Conservation (phyloP, 148 eudicot genomes). For the Amaranthus palmeri region DNA sequence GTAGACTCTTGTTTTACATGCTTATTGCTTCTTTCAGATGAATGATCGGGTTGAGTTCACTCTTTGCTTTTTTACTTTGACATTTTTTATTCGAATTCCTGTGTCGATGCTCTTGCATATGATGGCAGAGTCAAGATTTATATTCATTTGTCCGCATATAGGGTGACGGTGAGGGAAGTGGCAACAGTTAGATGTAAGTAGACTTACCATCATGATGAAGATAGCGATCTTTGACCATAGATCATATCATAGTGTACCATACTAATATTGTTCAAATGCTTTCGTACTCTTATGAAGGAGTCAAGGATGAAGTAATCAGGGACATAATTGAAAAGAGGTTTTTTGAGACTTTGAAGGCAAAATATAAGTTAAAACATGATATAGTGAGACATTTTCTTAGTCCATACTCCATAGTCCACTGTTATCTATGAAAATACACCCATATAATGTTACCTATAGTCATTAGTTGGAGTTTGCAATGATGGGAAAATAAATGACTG, state of each 20-base stretch:
- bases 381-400: background rate
- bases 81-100: background rate
- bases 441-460: background rate
- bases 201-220: background rate
- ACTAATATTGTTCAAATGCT: background rate
- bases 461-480: background rate
- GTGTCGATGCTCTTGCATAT: background rate
- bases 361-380: background rate
- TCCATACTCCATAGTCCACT: background rate
- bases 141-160: no score
- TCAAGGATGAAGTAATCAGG: background rate
- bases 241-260: background rate
- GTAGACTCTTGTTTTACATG: constrained; percentile 28
- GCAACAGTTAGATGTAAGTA: background rate
- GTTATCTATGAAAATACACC: background rate
- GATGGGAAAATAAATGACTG: background rate
- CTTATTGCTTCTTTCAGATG: background rate
- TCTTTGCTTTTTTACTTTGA: background rate
- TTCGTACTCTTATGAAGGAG: background rate
- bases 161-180: background rate
- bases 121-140: background rate
- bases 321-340: background rate
- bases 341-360: background rate
- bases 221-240: background rate
- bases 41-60: background rate